These are phyloP conservation scores for Zoysia pacifica DNA, from an alignment of 176 grass and related monocot species.

Conservation along the genomic window DNA sequence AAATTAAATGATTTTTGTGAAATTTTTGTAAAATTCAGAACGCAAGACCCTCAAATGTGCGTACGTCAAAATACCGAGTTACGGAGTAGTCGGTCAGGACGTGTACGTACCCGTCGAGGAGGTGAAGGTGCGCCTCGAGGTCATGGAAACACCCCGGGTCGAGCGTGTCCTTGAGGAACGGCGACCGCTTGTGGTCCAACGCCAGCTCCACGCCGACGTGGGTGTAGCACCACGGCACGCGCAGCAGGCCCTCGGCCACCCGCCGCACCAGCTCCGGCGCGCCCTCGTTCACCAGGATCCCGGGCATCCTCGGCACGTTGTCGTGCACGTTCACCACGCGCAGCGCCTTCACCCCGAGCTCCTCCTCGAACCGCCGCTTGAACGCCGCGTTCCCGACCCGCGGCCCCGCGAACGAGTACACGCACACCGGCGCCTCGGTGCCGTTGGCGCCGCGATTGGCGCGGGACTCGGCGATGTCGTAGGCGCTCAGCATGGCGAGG, in stretches of 20 bases:
- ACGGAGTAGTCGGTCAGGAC: too few species aligned
- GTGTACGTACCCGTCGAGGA: conserved; percentile 71
- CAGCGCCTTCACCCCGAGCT: conserved; percentile 71
- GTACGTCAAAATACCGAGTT: too few species aligned
- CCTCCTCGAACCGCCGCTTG: conserved; percentile 63
- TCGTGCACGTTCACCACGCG: conserved; percentile 88
- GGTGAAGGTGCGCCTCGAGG: conserved; percentile 81
- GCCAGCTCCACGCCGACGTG: conserved; percentile 77
- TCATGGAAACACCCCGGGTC: conserved; percentile 70
- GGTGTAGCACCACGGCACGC: conserved; percentile 73
- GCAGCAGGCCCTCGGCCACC: conserved; percentile 45
- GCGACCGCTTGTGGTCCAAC: conserved; percentile 75
- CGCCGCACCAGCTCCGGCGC: conserved; percentile 52
- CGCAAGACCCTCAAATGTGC: too few species aligned
- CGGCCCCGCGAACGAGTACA: conserved; percentile 78
- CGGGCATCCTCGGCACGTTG: conserved; percentile 72
- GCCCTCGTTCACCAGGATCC: conserved; percentile 75
- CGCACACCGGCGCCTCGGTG: conserved; percentile 40
- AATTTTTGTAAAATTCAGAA: too few species aligned
- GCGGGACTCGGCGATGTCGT: conserved; percentile 73
- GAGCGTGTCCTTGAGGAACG: conserved; percentile 73
- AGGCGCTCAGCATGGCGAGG: conserved; percentile 69
- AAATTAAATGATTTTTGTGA: too few species aligned
- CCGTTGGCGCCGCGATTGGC: conserved; percentile 19
- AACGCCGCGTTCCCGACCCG: conserved; percentile 77